A percentile compares a stretch with the other conserved stretches of the same genome.
These are phyloP conservation scores for Vinca minor DNA, from an alignment of 257 asterid genomes.

Conservation along the genomic window DNA sequence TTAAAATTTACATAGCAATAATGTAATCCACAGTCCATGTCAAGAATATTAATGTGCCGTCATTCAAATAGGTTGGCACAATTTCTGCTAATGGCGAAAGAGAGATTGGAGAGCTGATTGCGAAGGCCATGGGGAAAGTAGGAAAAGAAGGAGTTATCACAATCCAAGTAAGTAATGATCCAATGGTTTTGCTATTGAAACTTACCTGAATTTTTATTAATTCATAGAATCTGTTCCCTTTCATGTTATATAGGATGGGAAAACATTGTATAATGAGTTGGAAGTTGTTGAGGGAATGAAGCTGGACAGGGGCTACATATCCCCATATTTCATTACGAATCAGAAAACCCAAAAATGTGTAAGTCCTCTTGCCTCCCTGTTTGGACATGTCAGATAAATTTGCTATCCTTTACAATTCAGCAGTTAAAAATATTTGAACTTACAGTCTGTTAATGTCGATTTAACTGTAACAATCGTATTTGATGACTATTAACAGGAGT, in stretches of 20 bases:
- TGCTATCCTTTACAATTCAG: neutral
- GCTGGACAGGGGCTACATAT: conserved; percentile 83
- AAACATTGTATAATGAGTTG: conserved; percentile 75
- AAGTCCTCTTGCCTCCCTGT: conserved; percentile 22
- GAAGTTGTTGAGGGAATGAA: conserved; percentile 99
- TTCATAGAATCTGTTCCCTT: neutral
- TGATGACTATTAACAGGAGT: conserved; percentile 43
- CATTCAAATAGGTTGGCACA: conserved; percentile 65
- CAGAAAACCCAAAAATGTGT: conserved; percentile 92
- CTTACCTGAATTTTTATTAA: neutral
- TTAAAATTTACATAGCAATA: neutral
- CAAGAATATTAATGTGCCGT: neutral
- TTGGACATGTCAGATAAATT: neutral
- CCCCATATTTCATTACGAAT: conserved; percentile 92
- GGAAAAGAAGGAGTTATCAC: conserved; percentile 98
- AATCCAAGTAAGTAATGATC: conserved; percentile 60
- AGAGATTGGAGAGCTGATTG: conserved; percentile 88
- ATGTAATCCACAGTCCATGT: neutral
- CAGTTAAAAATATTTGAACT: neutral
- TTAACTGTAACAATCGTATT: neutral
- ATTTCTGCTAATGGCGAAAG: conserved; percentile 91
- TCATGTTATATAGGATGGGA: conserved; percentile 65
- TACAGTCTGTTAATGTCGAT: neutral
- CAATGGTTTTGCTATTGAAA: neutral
- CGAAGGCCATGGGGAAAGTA: conserved; percentile 96